These are phyloP conservation scores for Microstegium vimineum DNA, from an alignment of 176 grass and related monocot genomes.

Conservation along the genomic window DNA sequence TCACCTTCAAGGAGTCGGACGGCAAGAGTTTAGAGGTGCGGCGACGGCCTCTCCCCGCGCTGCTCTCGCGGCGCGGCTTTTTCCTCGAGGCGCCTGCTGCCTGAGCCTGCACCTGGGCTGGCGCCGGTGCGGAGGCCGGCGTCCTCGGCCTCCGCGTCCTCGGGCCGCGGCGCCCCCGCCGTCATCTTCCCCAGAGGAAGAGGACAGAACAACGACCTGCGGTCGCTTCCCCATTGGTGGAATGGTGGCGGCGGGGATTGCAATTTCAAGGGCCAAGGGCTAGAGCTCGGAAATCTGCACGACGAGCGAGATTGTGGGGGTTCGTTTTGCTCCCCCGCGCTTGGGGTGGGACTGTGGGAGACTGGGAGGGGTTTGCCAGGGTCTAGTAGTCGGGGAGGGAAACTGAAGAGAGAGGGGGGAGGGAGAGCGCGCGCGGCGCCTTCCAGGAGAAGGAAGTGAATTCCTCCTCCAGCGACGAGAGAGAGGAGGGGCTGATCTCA, in stretches of 20 bases:
- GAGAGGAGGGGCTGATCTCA: no score
- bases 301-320: not conserved
- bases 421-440: not conserved
- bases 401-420: not conserved
- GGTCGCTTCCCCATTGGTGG: constrained; percentile 43
- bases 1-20: constrained; percentile 38
- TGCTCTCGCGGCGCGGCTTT: constrained; percentile 31
- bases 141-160: constrained; percentile 24
- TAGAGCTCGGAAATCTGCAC: not conserved
- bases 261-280: not conserved
- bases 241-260: not conserved
- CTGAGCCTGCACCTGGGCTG: not conserved
- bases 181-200: constrained; percentile 28
- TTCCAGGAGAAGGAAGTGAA: no score
- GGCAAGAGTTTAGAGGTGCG: not conserved
- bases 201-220: constrained; percentile 37
- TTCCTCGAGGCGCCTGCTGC: constrained; percentile 27
- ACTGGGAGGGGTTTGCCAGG: not conserved
- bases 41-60: constrained; percentile 27
- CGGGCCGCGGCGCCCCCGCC: constrained; percentile 18
- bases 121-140: constrained; percentile 25
- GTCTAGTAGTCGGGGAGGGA: not conserved
- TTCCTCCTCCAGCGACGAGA: no score
- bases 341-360: no score
- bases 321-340: constrained; percentile 17